Percentiles rank a stretch among this genome's conserved stretches.
Conservation (phyloP, 805 yeast genomes). For the Candida oleophila region DNA sequence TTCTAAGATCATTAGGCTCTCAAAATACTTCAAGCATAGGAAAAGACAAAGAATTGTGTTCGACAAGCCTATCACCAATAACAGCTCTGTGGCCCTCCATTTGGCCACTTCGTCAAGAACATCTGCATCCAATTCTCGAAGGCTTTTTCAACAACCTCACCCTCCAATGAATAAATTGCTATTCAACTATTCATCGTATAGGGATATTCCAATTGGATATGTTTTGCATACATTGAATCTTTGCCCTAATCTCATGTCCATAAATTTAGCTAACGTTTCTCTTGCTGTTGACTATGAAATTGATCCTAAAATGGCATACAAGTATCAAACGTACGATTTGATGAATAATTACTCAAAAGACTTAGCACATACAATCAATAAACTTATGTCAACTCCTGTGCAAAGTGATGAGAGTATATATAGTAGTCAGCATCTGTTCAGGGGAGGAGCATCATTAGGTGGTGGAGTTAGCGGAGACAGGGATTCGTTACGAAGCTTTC, state of each 20-base stretch:
- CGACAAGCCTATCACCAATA: neutral
- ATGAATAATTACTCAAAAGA: slow-evolving; percentile 38
- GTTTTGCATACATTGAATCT: slow-evolving; percentile 64
- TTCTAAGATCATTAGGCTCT: slow-evolving; percentile 13
- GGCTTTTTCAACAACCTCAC: slow-evolving; percentile 40
- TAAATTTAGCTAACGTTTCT: slow-evolving; percentile 62
- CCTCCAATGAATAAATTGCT: slow-evolving; percentile 64
- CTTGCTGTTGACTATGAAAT: slow-evolving; percentile 68
- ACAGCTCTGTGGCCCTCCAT: neutral
- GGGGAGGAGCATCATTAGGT: neutral
- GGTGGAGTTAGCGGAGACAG: neutral
- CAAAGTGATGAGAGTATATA: neutral
- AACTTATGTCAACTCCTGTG: slow-evolving; percentile 13
- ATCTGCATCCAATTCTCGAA: neutral
- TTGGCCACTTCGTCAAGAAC: slow-evolving; percentile 2
- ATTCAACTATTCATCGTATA: slow-evolving; percentile 60
- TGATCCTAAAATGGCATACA: slow-evolving; percentile 30
- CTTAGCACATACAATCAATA: slow-evolving; percentile 22
- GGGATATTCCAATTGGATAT: slow-evolving; percentile 78
- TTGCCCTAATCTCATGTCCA: slow-evolving; percentile 57
- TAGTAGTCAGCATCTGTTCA: neutral
- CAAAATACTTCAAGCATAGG: slow-evolving; percentile 19
- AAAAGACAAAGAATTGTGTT: slow-evolving; percentile 13
- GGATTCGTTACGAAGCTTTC: neutral
- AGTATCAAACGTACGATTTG: slow-evolving; percentile 38